Evolutionary conservation across 1,284 basidiomycete genomes (phyloP).

Genomic region (Puccinia horiana): DNA sequence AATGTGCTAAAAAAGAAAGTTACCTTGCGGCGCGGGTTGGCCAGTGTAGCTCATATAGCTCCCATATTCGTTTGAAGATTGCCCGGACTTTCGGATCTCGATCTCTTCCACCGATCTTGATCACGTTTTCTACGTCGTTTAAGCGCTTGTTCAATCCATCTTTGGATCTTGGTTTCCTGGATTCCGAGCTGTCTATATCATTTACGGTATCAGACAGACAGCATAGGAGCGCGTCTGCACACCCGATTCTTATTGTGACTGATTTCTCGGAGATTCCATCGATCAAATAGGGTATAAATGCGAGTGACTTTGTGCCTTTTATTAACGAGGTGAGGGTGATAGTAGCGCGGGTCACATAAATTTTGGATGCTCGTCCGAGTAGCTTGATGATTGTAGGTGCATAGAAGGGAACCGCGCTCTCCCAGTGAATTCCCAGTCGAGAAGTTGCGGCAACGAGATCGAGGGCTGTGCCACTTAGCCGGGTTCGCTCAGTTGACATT

Average conservation of each 20-base stretch:
- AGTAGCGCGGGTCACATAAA: conserved; percentile 70
- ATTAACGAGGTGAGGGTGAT: conserved; percentile 68
- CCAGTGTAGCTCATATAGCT: conserved; percentile 71
- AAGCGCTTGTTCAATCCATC: conserved; percentile 65
- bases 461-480: conserved; percentile 71
- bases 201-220: conserved; percentile 52
- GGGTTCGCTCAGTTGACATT: conserved; percentile 71
- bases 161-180: conserved; percentile 67
- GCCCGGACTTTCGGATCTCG: conserved; percentile 75
- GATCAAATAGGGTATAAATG: conserved; percentile 68
- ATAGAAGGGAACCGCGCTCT: conserved; percentile 69
- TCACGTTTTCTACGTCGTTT: conserved; percentile 70
- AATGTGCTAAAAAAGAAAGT: conserved; percentile 54
- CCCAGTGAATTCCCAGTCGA: conserved; percentile 68
- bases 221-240: conserved; percentile 65
- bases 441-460: conserved; percentile 68
- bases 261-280: conserved; percentile 71
- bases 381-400: conserved; percentile 70
- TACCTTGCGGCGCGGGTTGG: conserved; percentile 70
- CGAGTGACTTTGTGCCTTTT: conserved; percentile 70
- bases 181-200: conserved; percentile 39
- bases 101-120: conserved; percentile 70
- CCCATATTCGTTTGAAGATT: conserved; percentile 70
- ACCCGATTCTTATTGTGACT: conserved; percentile 66
- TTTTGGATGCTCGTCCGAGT: conserved; percentile 76